Conservation (phyloP, 257 asterid genomes). For the Capsicum baccatum region DNA sequence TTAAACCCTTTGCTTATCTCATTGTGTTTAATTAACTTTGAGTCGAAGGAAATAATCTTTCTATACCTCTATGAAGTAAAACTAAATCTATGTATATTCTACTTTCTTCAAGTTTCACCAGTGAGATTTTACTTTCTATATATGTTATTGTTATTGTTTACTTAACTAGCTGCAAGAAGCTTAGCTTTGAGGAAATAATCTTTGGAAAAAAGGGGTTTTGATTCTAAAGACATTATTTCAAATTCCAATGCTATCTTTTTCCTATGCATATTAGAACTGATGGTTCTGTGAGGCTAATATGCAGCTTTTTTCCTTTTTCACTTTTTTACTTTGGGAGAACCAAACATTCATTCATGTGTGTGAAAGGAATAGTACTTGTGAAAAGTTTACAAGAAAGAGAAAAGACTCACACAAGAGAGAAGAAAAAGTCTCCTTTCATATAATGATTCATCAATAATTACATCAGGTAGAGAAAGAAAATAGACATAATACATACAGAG, state of each 20-base stretch:
- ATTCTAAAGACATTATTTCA: constrained; percentile 43
- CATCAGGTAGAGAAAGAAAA: constrained; percentile 30
- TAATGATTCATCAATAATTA: constrained; percentile 29
- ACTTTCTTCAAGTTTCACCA: no score
- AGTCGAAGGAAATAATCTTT: no score
- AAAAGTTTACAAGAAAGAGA: constrained; percentile 23
- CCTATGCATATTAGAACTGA: constrained; percentile 10
- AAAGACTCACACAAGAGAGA: constrained; percentile 34
- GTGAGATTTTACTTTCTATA: no score
- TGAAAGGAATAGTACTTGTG: constrained; percentile 18
- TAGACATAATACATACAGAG: constrained; percentile 44
- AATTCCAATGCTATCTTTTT: constrained; percentile 55
- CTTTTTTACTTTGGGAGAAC: constrained; percentile 57
- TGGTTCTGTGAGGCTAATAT: constrained; percentile 47
- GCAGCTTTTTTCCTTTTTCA: constrained; percentile 31
- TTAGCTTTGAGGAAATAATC: neutral
- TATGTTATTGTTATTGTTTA: no score
- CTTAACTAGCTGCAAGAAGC: neutral
- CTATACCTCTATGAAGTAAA: no score
- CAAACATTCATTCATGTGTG: constrained; percentile 50
- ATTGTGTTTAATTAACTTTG: neutral
- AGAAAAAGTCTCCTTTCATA: constrained; percentile 17
- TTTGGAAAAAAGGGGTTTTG: constrained; percentile 15
- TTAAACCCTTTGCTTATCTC: neutral
- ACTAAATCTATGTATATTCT: no score